Conservation (phyloP, 2,329 filamentous ascomycete species). For the Chaetomiaceae sp. region DNA sequence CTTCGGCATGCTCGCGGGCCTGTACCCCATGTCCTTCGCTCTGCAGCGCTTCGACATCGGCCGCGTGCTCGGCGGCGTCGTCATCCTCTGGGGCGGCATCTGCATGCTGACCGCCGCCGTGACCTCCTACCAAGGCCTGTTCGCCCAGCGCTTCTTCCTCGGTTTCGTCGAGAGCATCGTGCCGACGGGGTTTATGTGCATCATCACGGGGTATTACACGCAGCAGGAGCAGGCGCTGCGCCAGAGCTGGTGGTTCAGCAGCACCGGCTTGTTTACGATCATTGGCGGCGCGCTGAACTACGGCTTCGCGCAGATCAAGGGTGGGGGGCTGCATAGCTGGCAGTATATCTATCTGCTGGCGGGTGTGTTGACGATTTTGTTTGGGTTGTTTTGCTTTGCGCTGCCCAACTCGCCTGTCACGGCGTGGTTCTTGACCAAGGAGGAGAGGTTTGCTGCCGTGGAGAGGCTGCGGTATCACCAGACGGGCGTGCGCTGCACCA, state of each 20-base stretch:
- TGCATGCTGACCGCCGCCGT: conserved; percentile 67
- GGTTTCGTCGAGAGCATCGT: conserved; percentile 60
- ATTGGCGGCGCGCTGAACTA: conserved; percentile 62
- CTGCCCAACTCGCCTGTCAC: conserved; percentile 59
- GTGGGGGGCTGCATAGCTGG: conserved; percentile 54
- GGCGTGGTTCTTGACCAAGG: conserved; percentile 62
- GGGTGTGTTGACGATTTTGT: conserved; percentile 58
- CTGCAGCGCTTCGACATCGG: conserved; percentile 64
- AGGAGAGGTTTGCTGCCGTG: conserved; percentile 60
- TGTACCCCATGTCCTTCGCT: conserved; percentile 68
- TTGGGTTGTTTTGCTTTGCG: conserved; percentile 58
- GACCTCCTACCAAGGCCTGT: conserved; percentile 58
- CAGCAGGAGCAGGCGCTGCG: conserved; percentile 60
- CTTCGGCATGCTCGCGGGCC: conserved; percentile 70
- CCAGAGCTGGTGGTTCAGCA: conserved; percentile 64
- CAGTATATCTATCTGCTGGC: conserved; percentile 68
- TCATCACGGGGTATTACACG: conserved; percentile 59
- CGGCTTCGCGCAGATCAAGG: conserved; percentile 58
- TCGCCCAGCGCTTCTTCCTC: conserved; percentile 60
- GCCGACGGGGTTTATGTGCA: conserved; percentile 62
- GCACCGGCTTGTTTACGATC: conserved; percentile 55
- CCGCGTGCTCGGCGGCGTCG: conserved; percentile 57
- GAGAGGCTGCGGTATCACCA: conserved; percentile 59
- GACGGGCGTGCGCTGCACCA: conserved; percentile 57
- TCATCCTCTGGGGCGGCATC: conserved; percentile 61